Base-by-base conservation (phyloP, 2,329 filamentous ascomycete species). In the Aspergillus sp. region DNA sequence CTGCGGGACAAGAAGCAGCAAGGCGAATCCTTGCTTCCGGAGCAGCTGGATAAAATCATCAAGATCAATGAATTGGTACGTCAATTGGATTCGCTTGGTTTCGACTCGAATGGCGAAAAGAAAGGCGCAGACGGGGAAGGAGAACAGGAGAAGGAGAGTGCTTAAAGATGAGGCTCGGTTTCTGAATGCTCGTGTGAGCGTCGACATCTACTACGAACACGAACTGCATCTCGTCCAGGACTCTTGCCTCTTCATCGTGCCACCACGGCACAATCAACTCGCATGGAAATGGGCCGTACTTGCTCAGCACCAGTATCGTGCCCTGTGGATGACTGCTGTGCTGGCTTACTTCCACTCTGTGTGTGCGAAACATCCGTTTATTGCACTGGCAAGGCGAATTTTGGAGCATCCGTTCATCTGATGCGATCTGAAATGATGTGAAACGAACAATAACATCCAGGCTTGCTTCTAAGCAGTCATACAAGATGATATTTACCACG, bases 1-100 rank as follows among this genome's bases (percentile, higher is more conserved):
- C 76, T 98, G 46, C 86, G 89, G 65, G 85, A 84, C 60, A 96
- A 95, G 77, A 95, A 95, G 69, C 88, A 95, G 20, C 84, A 83
- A 48, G 93, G 93, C 17, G 86, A 88, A 64, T 78, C 81, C 4
- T 72, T 98, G 51, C 76, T 97, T 22, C 91, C 90, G 0, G 93
- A 98, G 72, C 93, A 98, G 72, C 85, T 97, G 54, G 90, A 91
- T 59, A 98, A 98, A 74, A 88, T 98, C 47, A 94, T 95, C 67
- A 95, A 93, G 70, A 95, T 98, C 66, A 89, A 88, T 53, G 93
- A 98, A 73, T 78, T 98, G 44, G 84, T 96, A 49, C 81, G 90
- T 10, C 90, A 97, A 65, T 73, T 98, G 48, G 88, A 94, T 60
- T 79, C 81, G 2, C 75, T 98, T 23, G 91, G 91, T 0, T 89